Conservation (phyloP, 139 green algal species). For the Deuterostichococcus epilithicus region DNA sequence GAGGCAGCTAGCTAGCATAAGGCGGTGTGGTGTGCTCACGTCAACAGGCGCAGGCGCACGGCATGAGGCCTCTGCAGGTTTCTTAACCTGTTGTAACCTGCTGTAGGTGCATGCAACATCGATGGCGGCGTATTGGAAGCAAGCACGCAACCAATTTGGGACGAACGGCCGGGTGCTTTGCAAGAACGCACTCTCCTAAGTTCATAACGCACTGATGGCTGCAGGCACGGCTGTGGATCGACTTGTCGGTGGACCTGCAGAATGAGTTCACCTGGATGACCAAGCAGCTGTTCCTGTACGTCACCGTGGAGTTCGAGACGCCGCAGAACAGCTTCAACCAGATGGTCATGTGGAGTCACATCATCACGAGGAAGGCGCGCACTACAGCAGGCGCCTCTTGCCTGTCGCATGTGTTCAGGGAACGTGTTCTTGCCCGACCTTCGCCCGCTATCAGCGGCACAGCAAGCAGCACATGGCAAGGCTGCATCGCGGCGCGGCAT, state of each 20-base stretch:
- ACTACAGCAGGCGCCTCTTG: neutral
- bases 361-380: slow-evolving; percentile 52
- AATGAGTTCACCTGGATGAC: slow-evolving; percentile 84
- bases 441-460: no score
- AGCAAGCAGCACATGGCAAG: no score
- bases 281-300: slow-evolving; percentile 79
- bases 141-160: neutral
- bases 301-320: slow-evolving; percentile 53
- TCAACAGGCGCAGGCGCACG: no score
- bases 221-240: slow-evolving; percentile 59
- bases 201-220: neutral
- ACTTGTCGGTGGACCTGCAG: slow-evolving; percentile 64
- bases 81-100: neutral
- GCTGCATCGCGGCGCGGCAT: no score
- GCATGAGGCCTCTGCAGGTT: neutral
- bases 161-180: neutral
- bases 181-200: neutral
- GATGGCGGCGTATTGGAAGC: neutral
- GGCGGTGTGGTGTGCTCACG: neutral
- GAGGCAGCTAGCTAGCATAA: neutral
- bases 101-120: neutral
- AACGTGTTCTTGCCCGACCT: no score
- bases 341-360: slow-evolving; percentile 77
- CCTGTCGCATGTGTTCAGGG: no score
- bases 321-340: slow-evolving; percentile 51